phyloP scores from a whole-genome alignment of 805 yeast species.

The Metschnikowia gelsemii region DNA sequence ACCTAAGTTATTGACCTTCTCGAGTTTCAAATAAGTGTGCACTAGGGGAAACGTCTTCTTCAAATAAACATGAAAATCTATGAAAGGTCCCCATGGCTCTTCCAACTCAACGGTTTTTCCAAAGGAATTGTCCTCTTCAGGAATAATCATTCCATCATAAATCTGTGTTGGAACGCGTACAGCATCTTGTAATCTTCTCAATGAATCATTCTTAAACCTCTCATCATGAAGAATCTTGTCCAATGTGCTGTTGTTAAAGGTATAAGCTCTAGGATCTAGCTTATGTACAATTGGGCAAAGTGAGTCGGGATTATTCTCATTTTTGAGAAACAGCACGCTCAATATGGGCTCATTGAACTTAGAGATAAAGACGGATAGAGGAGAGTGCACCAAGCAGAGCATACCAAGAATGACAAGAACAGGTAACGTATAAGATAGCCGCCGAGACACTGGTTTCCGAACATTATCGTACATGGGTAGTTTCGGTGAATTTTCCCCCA shows the following conservation, averaged over 20 bases:
- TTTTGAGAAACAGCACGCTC: neutral
- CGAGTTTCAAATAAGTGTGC: constrained; percentile 42
- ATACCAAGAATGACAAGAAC: neutral
- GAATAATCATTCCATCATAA: constrained; percentile 33
- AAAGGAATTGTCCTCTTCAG: constrained; percentile 22
- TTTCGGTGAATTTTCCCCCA: neutral
- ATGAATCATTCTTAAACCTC: constrained; percentile 24
- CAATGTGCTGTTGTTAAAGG: constrained; percentile 25
- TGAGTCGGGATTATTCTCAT: constrained; percentile 20
- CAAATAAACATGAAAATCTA: constrained; percentile 52
- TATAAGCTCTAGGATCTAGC: constrained; percentile 26
- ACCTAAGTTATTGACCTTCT: constrained; percentile 58
- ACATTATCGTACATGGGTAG: neutral
- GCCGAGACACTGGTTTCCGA: neutral
- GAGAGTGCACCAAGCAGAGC: neutral
- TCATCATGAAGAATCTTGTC: constrained; percentile 28
- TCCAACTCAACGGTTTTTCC: constrained; percentile 20
- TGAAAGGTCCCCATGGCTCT: constrained; percentile 26
- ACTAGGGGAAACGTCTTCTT: constrained; percentile 54
- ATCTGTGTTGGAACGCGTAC: constrained; percentile 34
- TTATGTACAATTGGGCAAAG: constrained; percentile 38
- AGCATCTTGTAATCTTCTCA: constrained; percentile 27
- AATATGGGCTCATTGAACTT: neutral
- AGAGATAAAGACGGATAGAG: neutral
- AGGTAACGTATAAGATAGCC: neutral